Evolutionary conservation across 306 rosid genomes (phyloP).

Genomic region (Quercus engelmannii): DNA sequence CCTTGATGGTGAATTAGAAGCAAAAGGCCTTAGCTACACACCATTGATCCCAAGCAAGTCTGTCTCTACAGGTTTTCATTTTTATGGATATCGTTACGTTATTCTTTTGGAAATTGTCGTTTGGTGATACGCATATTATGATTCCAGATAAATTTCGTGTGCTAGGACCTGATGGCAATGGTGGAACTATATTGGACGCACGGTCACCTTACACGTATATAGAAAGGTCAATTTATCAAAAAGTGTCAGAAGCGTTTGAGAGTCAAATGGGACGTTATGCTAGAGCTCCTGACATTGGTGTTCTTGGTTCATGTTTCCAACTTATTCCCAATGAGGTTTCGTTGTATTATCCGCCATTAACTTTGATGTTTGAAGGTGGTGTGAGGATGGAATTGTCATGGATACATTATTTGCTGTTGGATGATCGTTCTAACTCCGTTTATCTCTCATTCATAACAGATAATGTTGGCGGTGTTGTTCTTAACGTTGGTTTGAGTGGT

Average conservation of each 20-base stretch:
- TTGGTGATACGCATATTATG: background rate
- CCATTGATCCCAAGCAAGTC: background rate
- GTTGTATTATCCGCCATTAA: background rate
- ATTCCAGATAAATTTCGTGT: background rate
- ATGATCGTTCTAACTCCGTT: background rate
- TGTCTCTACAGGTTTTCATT: background rate
- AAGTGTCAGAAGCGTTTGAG: background rate
- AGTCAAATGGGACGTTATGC: background rate
- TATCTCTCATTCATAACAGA: slow-evolving; percentile 3
- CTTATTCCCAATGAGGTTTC: background rate
- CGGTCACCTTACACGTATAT: background rate
- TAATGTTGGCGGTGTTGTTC: background rate
- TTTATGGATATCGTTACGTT: background rate
- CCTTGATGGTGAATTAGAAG: background rate
- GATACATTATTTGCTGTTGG: background rate
- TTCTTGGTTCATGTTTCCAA: slow-evolving; percentile 10
- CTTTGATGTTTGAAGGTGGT: background rate
- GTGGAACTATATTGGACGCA: background rate
- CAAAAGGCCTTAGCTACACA: background rate
- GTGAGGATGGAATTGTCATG: background rate
- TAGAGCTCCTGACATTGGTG: background rate
- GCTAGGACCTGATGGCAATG: background rate
- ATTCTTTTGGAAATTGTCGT: slow-evolving; percentile 5
- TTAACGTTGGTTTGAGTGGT: background rate
- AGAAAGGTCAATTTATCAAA: background rate